phyloP scores from a whole-genome alignment of 176 grass and related monocot genomes.

The Rhynchospora pubera region DNA sequence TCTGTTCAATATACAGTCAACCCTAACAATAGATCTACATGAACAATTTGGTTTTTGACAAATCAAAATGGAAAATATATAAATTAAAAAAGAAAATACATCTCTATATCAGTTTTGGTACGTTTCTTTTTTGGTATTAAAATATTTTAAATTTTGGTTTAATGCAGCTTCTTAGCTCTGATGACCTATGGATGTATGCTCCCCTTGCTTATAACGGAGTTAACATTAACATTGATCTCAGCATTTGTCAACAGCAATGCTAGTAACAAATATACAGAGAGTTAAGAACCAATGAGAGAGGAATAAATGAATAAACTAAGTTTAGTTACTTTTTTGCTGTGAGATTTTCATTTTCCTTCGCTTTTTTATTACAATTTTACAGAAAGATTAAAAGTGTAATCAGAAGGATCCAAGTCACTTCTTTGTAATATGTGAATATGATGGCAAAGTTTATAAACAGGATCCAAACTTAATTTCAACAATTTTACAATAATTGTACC shows the following conservation, averaged over 20 bases:
- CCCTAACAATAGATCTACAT: background rate
- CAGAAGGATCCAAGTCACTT: slow-evolving; percentile 28
- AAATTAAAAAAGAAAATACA: background rate
- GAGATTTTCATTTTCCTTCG: background rate
- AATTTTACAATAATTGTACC: background rate
- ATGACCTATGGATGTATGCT: slow-evolving; percentile 97
- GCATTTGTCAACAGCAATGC: slow-evolving; percentile 33
- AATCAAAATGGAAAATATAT: background rate
- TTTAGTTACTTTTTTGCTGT: background rate
- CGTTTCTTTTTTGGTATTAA: slow-evolving; percentile 6
- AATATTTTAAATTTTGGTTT: slow-evolving; percentile 5
- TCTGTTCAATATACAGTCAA: slow-evolving; percentile 1
- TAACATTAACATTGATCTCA: slow-evolving; percentile 63
- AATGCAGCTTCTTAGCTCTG: slow-evolving; percentile 85
- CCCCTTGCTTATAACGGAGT: slow-evolving; percentile 83
- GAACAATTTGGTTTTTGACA: background rate
- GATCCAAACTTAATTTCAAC: background rate
- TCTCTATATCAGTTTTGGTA: background rate
- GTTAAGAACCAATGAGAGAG: background rate
- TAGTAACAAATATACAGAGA: background rate
- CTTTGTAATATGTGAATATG: slow-evolving; percentile 10
- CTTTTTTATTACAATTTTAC: background rate
- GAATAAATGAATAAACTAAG: background rate
- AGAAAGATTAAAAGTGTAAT: slow-evolving; percentile 9
- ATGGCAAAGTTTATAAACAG: background rate